phyloP scores from a whole-genome alignment of 768 basidiomycete species.

The Hysterangium stoloniferum region DNA sequence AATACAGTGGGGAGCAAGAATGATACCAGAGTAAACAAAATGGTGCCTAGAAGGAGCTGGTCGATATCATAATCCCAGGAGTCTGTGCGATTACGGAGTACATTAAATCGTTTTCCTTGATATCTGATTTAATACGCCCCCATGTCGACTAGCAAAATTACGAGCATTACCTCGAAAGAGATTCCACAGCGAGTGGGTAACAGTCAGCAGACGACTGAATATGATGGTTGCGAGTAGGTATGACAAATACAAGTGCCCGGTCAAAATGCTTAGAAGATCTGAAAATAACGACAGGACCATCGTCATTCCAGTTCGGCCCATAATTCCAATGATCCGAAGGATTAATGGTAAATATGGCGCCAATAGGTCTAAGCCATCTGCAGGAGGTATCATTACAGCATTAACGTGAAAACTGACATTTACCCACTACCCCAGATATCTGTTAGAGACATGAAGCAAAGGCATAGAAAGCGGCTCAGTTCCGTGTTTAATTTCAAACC shows the following conservation, averaged over 20 bases:
- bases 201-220: constrained; percentile 52
- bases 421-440: constrained; percentile 66
- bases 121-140: no score
- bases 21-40: constrained; percentile 73
- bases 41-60: constrained; percentile 90
- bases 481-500: constrained; percentile 95
- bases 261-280: constrained; percentile 60
- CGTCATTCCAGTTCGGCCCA: constrained; percentile 36
- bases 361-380: constrained; percentile 21
- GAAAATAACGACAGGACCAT: constrained; percentile 56
- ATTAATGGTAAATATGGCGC: constrained; percentile 31
- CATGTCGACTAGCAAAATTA: neutral
- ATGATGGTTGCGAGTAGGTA: constrained; percentile 56
- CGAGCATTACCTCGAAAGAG: constrained; percentile 84
- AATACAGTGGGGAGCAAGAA: constrained; percentile 81
- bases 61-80: constrained; percentile 88
- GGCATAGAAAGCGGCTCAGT: constrained; percentile 79
- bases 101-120: constrained; percentile 82
- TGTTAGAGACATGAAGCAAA: constrained; percentile 57
- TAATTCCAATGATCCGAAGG: constrained; percentile 21
- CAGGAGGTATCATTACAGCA: constrained; percentile 20
- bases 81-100: constrained; percentile 80
- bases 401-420: constrained; percentile 14
- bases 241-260: constrained; percentile 63
- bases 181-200: constrained; percentile 70